These are phyloP conservation scores for Penicillium digitatum DNA, from an alignment of 2,329 filamentous ascomycete genomes.

Conservation along the genomic window DNA sequence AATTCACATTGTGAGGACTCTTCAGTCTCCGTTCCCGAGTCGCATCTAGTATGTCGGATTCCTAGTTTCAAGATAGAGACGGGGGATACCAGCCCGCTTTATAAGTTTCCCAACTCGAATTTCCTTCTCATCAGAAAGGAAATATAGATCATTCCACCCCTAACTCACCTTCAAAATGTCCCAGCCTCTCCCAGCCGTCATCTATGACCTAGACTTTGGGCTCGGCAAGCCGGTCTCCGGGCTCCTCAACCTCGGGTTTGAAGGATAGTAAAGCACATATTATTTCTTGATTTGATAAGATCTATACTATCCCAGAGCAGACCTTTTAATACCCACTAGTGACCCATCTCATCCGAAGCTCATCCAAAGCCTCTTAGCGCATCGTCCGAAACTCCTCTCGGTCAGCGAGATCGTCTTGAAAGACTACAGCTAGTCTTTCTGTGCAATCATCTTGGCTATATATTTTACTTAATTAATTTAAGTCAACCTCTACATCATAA, in stretches of 20 bases:
- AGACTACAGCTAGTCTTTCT: conserved; percentile 23
- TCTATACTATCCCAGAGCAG: no score
- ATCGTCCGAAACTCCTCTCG: conserved; percentile 17
- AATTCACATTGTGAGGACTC: background rate
- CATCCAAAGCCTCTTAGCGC: conserved; percentile 17
- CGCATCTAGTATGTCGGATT: conserved; percentile 2
- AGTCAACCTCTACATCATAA: background rate
- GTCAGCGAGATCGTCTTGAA: conserved; percentile 25
- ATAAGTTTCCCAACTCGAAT: background rate
- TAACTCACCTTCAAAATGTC: conserved; percentile 3
- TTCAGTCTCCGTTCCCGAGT: background rate
- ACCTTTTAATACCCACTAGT: conserved; percentile 8
- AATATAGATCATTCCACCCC: no score
- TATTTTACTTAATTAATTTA: conserved; percentile 6
- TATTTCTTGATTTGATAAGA: background rate
- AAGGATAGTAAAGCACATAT: conserved; percentile 13
- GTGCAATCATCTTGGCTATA: conserved; percentile 29
- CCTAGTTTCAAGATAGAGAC: conserved; percentile 2
- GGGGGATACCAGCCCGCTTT: background rate
- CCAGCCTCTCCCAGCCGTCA: conserved; percentile 12
- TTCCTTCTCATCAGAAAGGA: no score
- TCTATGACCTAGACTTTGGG: conserved; percentile 15
- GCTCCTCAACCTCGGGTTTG: conserved; percentile 17
- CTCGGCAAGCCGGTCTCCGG: conserved; percentile 18
- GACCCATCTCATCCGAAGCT: conserved; percentile 22